phyloP scores from a whole-genome alignment of 495 filamentous ascomycete genomes.

The Cetradonia linearis region DNA sequence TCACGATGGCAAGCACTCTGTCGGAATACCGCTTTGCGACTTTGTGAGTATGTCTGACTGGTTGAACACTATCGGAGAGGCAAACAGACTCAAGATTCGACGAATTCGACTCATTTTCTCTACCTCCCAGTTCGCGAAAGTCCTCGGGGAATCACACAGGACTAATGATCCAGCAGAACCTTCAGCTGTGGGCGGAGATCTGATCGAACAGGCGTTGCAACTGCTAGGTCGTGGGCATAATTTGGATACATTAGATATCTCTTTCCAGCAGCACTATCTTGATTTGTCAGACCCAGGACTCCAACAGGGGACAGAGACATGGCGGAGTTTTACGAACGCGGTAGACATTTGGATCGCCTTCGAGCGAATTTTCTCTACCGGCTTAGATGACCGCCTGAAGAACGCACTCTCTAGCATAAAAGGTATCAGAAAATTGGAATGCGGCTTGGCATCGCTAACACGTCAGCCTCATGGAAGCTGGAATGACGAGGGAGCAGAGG shows the following conservation, averaged over 20 bases:
- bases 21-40: neutral
- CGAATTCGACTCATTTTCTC: neutral
- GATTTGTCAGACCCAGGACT: neutral
- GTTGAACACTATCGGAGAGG: neutral
- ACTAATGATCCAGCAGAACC: neutral
- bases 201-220: neutral
- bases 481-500: neutral
- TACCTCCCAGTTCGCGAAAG: neutral
- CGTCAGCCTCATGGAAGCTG: neutral
- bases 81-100: neutral
- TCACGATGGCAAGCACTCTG: neutral
- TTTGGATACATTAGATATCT: neutral
- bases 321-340: neutral
- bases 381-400: neutral
- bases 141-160: neutral
- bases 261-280: neutral
- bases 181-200: neutral
- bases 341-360: neutral
- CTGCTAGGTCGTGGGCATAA: neutral
- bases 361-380: neutral
- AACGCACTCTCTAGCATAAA: neutral
- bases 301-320: neutral
- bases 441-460: neutral
- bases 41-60: neutral
- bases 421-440: neutral